Base-by-base conservation (phyloP, 257 asterid genomes). In the Fraxinus excelsior region DNA sequence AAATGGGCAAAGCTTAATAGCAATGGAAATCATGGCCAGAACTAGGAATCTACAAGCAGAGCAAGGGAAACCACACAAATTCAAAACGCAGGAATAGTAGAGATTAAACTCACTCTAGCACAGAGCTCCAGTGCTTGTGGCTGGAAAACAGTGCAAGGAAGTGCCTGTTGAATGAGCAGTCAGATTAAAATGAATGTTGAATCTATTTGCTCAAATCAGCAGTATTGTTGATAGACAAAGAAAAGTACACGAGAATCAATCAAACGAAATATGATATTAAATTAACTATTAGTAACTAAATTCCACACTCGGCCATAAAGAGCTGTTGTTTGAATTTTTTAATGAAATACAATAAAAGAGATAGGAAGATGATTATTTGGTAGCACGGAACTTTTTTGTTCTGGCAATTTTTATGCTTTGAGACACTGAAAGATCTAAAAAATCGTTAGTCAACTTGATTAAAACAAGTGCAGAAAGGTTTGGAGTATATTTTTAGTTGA, bases 81-180 rank as follows among this genome's bases (percentile, higher is more conserved):
- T 46, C 18, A 49, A 42, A 26, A 71, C 68, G 51, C 26, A 19
- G 31, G 51, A 23, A 80, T 71, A 78, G 53, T 29, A 67, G 46
- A 67, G 34, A 62, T 49, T 78, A 74, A 51, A 71, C 96, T 87
- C 80, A 93, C 99, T 88, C 88, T 83, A 35, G 99, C 97, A 85
- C 99, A 96, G 69, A 96, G 97, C 85, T 93, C 97, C 85, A 96
- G 40, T 67, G 98, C 98, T 85, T 91, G 96, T 49, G 95, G 94
- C 88, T 96, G 94, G 86, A 96, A 90, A 80, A 88, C 88, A 12
- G 75, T 72, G 74, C 83, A 93, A 44, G 97, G 97, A 81, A 96
- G 90, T 71, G 80, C 97, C 99, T 96, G 96, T 78, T 68, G 74
- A 72, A 84, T 66, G 68, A 72, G 76, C 78, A 79, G 73, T 58